A percentile compares a stretch with the other conserved stretches of the same genome.
Evolutionary conservation across 2,329 filamentous ascomycete genomes (phyloP).

Genomic region (Lachnellula arida): DNA sequence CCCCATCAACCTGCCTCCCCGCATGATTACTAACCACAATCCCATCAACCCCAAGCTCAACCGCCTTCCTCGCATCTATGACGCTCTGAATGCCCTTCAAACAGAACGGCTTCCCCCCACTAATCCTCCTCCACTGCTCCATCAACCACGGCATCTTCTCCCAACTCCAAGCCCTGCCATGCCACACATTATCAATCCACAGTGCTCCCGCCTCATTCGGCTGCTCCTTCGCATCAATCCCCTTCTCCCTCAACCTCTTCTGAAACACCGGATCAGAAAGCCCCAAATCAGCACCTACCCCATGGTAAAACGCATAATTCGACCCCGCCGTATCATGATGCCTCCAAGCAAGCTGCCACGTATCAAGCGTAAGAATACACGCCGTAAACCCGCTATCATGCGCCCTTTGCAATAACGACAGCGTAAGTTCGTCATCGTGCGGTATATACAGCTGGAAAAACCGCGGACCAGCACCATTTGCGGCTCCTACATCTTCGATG

Average conservation of each 20-base stretch:
- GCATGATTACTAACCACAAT: conserved; percentile 57
- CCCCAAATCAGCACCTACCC: conserved; percentile 53
- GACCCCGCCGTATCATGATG: conserved; percentile 51
- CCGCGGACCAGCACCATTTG: conserved; percentile 48
- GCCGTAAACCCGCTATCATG: conserved; percentile 50
- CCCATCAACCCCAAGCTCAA: conserved; percentile 54
- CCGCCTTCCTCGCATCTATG: conserved; percentile 50
- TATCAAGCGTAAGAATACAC: conserved; percentile 58
- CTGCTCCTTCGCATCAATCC: conserved; percentile 48
- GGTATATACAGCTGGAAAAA: conserved; percentile 64
- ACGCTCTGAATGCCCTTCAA: conserved; percentile 61
- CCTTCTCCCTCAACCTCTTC: conserved; percentile 43
- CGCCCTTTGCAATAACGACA: conserved; percentile 52
- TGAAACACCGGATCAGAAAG: conserved; percentile 56
- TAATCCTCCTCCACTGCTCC: conserved; percentile 54
- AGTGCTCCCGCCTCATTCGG: conserved; percentile 51
- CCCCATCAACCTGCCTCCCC: conserved; percentile 57
- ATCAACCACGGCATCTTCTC: conserved; percentile 58
- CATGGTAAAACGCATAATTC: conserved; percentile 61
- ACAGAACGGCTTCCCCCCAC: conserved; percentile 52
- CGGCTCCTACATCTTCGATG: conserved; percentile 54
- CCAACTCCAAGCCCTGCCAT: conserved; percentile 59
- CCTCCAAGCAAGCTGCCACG: conserved; percentile 59
- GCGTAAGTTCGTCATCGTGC: conserved; percentile 55
- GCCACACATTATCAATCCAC: conserved; percentile 63